Conservation (phyloP, 2,329 filamentous ascomycete genomes). For the Pezizomycotina sp. region DNA sequence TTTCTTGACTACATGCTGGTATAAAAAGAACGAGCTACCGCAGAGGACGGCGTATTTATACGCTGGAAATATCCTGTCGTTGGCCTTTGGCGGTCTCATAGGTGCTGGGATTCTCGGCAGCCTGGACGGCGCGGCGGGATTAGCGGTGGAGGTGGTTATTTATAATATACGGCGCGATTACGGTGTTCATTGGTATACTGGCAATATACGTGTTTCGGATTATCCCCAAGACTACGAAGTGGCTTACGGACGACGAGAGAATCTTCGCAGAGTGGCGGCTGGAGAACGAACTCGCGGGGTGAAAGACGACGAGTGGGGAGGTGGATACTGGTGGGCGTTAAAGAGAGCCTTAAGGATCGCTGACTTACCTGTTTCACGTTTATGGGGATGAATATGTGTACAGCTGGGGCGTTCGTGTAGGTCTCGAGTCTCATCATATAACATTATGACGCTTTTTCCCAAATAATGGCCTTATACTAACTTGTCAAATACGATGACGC, state of each 20-base stretch:
- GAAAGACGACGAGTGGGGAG: no score
- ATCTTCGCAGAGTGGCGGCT: conserved; percentile 44
- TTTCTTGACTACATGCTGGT: conserved; percentile 45
- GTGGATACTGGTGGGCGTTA: no score
- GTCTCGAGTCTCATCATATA: no score
- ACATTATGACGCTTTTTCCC: no score
- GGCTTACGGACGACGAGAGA: conserved; percentile 43
- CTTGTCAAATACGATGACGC: no score
- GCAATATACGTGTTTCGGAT: conserved; percentile 48
- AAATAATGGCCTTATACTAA: no score
- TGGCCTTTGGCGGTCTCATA: conserved; percentile 53
- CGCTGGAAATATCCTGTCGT: conserved; percentile 51
- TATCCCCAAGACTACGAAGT: conserved; percentile 45
- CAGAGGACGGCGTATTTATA: conserved; percentile 51
- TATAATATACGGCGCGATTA: conserved; percentile 53
- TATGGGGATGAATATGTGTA: no score
- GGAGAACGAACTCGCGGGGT: no score
- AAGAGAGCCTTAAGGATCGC: no score
- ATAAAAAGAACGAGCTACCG: conserved; percentile 50
- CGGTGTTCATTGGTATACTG: conserved; percentile 41
- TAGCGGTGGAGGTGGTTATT: conserved; percentile 54
- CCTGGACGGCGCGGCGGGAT: conserved; percentile 42
- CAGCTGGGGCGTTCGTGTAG: no score
- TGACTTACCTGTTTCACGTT: no score
- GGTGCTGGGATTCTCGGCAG: conserved; percentile 49